Evolutionary conservation across 164 flowering plant species (phyloP), one percentile per base, ranked within the genome.

Genomic region (Litsea cubeba): DNA sequence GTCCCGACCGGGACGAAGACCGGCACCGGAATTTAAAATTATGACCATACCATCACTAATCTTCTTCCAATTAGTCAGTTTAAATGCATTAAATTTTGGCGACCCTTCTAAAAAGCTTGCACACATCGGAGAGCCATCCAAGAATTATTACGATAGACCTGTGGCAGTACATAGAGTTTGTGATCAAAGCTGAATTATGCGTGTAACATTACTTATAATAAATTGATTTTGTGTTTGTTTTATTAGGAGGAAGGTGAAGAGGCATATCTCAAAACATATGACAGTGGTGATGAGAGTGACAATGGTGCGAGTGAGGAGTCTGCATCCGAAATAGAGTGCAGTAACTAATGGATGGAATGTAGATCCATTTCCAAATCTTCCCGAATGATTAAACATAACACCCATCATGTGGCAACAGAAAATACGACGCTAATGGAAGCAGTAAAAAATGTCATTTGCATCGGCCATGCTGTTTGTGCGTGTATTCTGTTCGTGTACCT

Each of bases 231-330:
- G n/a, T 54, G 60, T 65, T 12, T 58, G 17, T 70, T 62, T 60
- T 40, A 68, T 15, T 77, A 87, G 83, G 88, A 82, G 71, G 87
- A 87, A 78, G 87, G 77, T 58, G 90, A 87, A 72, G 90, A 84
- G 64, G 86, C 81, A 25, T 87, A 85, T 76, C 83, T 84, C 49
- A 79, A 79, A 77, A 73, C 79, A 50, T 73, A 73, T 65, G 23
- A 73, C 69, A 32, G 50, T 28, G 69, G 46, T 28, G 69, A 66
- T 26, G 69, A 66, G 46, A 35, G 17, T 66, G 69, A 3, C 5
- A 10, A 66, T 66, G n/a, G 50, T 28, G 32, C 12, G 30, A 66
- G 14, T 66, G 46, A 28, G 28, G 46, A 30, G 46, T 30, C 35
- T 66, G 69, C 40, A 28, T 17, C 5, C 12, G 10, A 66, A 18